phyloP scores from a whole-genome alignment of 169 alveolate genomes.

The Plasmodium yoelii region DNA sequence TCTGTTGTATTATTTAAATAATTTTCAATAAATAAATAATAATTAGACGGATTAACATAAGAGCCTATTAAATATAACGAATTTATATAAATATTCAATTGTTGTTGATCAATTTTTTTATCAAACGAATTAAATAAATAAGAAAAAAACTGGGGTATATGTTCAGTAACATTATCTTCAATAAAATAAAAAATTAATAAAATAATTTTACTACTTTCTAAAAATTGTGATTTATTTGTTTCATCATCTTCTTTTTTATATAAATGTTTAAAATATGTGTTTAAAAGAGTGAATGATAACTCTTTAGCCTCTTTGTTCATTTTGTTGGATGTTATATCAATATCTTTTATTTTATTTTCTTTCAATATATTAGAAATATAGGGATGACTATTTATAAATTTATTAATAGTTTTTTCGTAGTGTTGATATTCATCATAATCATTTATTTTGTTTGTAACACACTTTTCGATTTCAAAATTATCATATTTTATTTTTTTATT shows the following conservation, averaged over 20 bases:
- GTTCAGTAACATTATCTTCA: slow-evolving; percentile 66
- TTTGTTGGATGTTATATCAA: slow-evolving; percentile 49
- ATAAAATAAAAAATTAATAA: slow-evolving; percentile 56
- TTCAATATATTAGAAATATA: slow-evolving; percentile 16
- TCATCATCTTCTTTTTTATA: slow-evolving; percentile 26
- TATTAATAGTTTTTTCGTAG: slow-evolving; percentile 13
- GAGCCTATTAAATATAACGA: slow-evolving; percentile 49
- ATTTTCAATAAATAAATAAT: slow-evolving; percentile 54
- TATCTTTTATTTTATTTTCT: slow-evolving; percentile 35
- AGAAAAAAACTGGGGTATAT: slow-evolving; percentile 48
- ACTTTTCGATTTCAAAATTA: not conserved
- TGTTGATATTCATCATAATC: not conserved
- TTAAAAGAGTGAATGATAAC: slow-evolving; percentile 41
- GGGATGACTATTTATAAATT: slow-evolving; percentile 23
- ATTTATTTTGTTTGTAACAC: not conserved
- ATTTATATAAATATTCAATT: slow-evolving; percentile 30
- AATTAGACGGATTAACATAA: slow-evolving; percentile 55
- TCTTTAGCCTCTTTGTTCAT: slow-evolving; percentile 29
- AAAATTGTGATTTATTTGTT: slow-evolving; percentile 13
- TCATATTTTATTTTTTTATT: not conserved
- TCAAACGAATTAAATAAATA: slow-evolving; percentile 29
- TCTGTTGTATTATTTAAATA: slow-evolving; percentile 25
- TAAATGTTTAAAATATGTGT: slow-evolving; percentile 34
- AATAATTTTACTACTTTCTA: slow-evolving; percentile 43
- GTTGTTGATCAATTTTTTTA: slow-evolving; percentile 37